Base-by-base conservation (phyloP, 2,329 filamentous ascomycete genomes). In the Neofusicoccum laricinum region DNA sequence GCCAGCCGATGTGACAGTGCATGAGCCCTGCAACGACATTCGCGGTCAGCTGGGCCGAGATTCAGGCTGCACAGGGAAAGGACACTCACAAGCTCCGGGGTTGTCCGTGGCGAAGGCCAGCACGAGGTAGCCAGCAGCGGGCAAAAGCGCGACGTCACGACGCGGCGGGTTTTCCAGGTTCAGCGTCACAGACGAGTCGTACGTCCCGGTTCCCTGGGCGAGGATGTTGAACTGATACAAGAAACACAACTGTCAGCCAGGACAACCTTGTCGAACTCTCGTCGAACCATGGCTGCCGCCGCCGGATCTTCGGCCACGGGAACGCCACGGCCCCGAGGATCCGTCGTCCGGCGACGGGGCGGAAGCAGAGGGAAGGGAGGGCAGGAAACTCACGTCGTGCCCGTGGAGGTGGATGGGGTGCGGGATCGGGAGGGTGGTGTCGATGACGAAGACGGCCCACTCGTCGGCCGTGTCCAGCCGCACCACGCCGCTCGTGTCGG, bases 71-170 rank as follows among this genome's bases (percentile, higher is more conserved):
- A 66, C n/a, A 73, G n/a, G 15, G 17, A 1, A 48, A 25, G 10
- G n/a, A 8, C 21, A 11, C 45, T 48, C 12, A 48, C 73, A 76
- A 46, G 71, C 68, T 4, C 84, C 85, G 0, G 84, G 83, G 70
- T 86, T 85, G 49, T 80, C 77, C 0, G 82, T 82, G 53, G 75
- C 72, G 73, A 85, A 85, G 19, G 84, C 83, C n/a, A 86, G 71
- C 11, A 86, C 80, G 19, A 80, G 78, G 68, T 82, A 81, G 2
- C 77, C 78, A 4, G 68, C 68, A 5, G 49, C 17, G 3, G 62
- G 62, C 40, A 64, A 30, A 0, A 57, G 15, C 6, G 62, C 62
- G 3, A 53, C 48, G 61, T 80, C 78, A 17, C 78, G 73, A 21
- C 77, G 73, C 1, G 74, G 70, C 0, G 78, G 78, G 46, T 79